Base-by-base conservation (phyloP, 768 basidiomycete genomes). In the Paxillus ammoniavirescens region DNA sequence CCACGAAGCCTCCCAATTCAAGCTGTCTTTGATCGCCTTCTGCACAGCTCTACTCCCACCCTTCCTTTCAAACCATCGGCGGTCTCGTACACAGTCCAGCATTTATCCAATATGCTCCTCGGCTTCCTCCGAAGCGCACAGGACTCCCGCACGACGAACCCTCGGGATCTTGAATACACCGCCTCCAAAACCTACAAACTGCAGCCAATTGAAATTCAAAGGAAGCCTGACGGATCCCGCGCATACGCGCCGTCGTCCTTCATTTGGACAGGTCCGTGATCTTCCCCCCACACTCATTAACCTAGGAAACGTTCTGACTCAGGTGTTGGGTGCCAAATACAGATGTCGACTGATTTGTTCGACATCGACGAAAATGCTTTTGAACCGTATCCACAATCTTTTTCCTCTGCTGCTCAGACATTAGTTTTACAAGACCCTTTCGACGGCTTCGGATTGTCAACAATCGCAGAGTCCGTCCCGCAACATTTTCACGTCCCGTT, bases 171-270 rank as follows among this genome's bases (percentile, higher is more conserved):
- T 77, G 58, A 72, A 71, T 42, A 89, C 87, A 42, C 87, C 87
- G 52, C 85, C 87, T n/a, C 86, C 80, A 1, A 86, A 85, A 60
- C 74, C 80, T 44, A 71, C 75, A n/a, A 72, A 81, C 51, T 68
- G 75, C 8, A 76, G 69, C 56, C 79, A 81, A 63, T 75, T 84
- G 35, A 83, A 83, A 65, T 70, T 84, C 35, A 85, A 88, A 60
- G 88, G 89, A 47, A 82, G 84, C 61, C 71, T 83, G 50, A 90
- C 89, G 2, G 89, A 89, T 65, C 89, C 89, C 18, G 80, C 85
- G 8, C 81, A 72, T 48, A 72, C 72, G 2, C 74, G 77, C 38
- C 77, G 78, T 37, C 66, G 73, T 17, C 72, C 66, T 38, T 52
- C 70, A 18, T 72, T 74, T 42, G 72, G 73, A 47, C 75, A 77